phyloP scores from a whole-genome alignment of 2,329 filamentous ascomycete genomes.

The Lojkania enalia region DNA sequence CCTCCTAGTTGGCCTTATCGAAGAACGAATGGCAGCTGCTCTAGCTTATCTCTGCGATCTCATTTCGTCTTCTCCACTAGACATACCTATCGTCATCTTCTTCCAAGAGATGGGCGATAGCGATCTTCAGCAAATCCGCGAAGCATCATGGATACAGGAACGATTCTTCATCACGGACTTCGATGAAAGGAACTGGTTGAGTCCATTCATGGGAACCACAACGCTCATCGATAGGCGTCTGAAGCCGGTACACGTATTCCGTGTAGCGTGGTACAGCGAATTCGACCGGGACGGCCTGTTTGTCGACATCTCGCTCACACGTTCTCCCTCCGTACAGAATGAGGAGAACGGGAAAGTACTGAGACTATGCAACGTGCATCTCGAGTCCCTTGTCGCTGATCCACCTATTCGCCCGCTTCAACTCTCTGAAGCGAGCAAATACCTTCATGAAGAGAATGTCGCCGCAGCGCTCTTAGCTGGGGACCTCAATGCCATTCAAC shows the following conservation, averaged over 20 bases:
- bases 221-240: constrained; percentile 55
- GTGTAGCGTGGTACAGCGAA: constrained; percentile 53
- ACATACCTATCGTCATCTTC: constrained; percentile 48
- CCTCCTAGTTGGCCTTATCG: constrained; percentile 44
- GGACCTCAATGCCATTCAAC: constrained; percentile 61
- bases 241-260: constrained; percentile 48
- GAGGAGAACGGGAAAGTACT: constrained; percentile 30
- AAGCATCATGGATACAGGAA: constrained; percentile 51
- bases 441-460: constrained; percentile 46
- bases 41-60: constrained; percentile 42
- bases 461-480: constrained; percentile 54
- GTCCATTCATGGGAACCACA: constrained; percentile 54
- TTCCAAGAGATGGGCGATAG: constrained; percentile 56
- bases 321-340: no score
- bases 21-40: constrained; percentile 47
- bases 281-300: constrained; percentile 59
- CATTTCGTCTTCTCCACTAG: constrained; percentile 17
- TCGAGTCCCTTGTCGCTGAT: constrained; percentile 52
- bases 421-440: constrained; percentile 48
- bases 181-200: constrained; percentile 47
- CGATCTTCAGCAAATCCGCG: constrained; percentile 14
- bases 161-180: constrained; percentile 55
- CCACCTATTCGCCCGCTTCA: constrained; percentile 50
- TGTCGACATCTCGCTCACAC: constrained; percentile 47
- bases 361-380: constrained; percentile 59